Conservation (phyloP, 2,329 filamentous ascomycete species). For the Trichoderma arundinaceum region DNA sequence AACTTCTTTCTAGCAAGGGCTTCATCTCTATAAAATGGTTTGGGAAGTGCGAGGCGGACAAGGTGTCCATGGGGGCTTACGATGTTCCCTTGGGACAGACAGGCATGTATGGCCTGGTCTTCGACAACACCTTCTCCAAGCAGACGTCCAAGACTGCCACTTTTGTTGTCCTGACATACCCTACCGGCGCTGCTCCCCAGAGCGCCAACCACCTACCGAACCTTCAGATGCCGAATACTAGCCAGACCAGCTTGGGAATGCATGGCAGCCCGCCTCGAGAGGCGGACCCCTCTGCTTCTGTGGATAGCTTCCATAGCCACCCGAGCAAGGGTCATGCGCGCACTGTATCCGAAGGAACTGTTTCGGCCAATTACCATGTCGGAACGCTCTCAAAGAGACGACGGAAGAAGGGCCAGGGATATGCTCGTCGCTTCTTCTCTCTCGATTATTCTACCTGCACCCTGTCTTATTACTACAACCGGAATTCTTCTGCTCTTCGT, state of each 20-base stretch:
- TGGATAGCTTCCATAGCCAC: slow-evolving; percentile 66
- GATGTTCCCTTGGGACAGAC: slow-evolving; percentile 76
- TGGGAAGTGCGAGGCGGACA: slow-evolving; percentile 95
- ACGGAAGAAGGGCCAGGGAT: slow-evolving; percentile 91
- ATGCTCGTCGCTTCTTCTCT: slow-evolving; percentile 92
- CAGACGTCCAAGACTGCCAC: slow-evolving; percentile 92
- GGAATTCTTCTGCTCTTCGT: slow-evolving; percentile 87
- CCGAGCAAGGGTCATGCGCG: slow-evolving; percentile 49
- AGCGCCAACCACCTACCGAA: slow-evolving; percentile 73
- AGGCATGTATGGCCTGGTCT: slow-evolving; percentile 95
- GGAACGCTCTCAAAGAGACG: slow-evolving; percentile 87
- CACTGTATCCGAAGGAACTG: slow-evolving; percentile 57
- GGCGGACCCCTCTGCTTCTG: slow-evolving; percentile 57
- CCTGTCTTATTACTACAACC: slow-evolving; percentile 93
- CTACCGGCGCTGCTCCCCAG: slow-evolving; percentile 78
- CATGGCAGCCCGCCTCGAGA: slow-evolving; percentile 53
- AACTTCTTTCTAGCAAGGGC: slow-evolving; percentile 69
- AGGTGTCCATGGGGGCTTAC: slow-evolving; percentile 88
- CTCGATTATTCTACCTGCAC: slow-evolving; percentile 94
- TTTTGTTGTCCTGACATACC: slow-evolving; percentile 92
- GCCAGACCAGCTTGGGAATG: slow-evolving; percentile 60
- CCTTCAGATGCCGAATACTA: slow-evolving; percentile 52
- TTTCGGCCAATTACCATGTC: slow-evolving; percentile 70
- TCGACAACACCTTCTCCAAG: slow-evolving; percentile 99
- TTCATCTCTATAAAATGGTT: slow-evolving; percentile 80